Conservation (phyloP, 495 filamentous ascomycete species). For the Daldinia concentrica region DNA sequence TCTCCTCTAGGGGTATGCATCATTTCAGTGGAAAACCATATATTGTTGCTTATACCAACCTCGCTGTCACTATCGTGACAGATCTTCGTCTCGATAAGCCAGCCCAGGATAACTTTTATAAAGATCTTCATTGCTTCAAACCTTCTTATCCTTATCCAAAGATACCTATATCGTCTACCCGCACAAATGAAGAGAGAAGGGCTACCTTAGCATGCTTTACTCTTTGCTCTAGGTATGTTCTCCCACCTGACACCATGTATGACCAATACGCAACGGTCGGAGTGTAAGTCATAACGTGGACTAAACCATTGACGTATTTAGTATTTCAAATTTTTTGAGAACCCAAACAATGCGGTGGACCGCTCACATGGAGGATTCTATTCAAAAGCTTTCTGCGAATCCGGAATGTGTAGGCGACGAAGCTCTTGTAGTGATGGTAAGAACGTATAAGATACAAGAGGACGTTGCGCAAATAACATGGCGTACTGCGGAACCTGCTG, state of each 20-base stretch:
- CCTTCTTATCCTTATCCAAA: conserved; percentile 34
- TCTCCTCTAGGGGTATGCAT: conserved; percentile 42
- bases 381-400: conserved; percentile 33
- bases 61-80: conserved; percentile 61
- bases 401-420: conserved; percentile 41
- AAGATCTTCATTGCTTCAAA: conserved; percentile 40
- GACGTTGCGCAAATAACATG: conserved; percentile 35
- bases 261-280: background rate
- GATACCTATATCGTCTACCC: conserved; percentile 24
- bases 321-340: conserved; percentile 46
- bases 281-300: background rate
- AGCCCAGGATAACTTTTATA: conserved; percentile 39
- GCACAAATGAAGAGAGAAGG: conserved; percentile 46
- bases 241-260: background rate
- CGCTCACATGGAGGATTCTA: conserved; percentile 46
- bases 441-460: conserved; percentile 47
- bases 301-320: conserved; percentile 33
- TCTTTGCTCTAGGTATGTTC: conserved; percentile 38
- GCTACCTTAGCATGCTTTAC: conserved; percentile 41
- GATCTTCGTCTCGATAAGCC: conserved; percentile 66
- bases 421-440: conserved; percentile 46
- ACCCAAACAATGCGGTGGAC: conserved; percentile 47
- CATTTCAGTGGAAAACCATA: conserved; percentile 47
- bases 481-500: conserved; percentile 22
- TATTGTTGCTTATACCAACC: conserved; percentile 56